phyloP scores from a whole-genome alignment of 2,329 filamentous ascomycete species.

The Fusarium ramigenum region DNA sequence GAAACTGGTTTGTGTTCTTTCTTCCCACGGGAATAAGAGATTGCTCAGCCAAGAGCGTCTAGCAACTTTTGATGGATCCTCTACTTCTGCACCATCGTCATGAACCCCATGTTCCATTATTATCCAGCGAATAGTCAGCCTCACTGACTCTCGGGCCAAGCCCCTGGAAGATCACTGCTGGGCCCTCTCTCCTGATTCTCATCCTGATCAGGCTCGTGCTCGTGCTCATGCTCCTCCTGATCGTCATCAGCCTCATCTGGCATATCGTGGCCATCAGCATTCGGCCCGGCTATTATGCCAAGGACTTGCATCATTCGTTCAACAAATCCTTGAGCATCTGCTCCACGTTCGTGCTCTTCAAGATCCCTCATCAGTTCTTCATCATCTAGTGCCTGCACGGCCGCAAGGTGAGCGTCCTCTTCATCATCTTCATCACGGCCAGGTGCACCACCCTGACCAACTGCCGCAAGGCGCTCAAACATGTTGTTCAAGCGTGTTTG shows the following conservation, averaged over 20 bases:
- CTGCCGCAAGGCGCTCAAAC: slow-evolving; percentile 32
- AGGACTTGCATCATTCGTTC: slow-evolving; percentile 21
- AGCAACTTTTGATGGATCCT: slow-evolving; percentile 11
- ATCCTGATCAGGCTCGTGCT: neutral
- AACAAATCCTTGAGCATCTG: slow-evolving; percentile 40
- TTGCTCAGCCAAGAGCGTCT: slow-evolving; percentile 6
- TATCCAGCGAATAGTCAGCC: neutral
- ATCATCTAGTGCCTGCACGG: slow-evolving; percentile 39
- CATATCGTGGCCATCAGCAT: slow-evolving; percentile 7
- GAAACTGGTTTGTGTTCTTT: neutral
- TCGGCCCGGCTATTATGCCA: slow-evolving; percentile 29
- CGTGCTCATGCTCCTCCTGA: slow-evolving; percentile 8
- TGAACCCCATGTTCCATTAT: neutral
- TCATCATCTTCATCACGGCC: slow-evolving; percentile 39
- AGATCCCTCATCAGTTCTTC: slow-evolving; percentile 47
- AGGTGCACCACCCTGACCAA: slow-evolving; percentile 9
- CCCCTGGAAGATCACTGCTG: slow-evolving; percentile 43
- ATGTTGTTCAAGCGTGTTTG: slow-evolving; percentile 45
- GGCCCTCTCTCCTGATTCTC: neutral
- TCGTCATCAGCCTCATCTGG: slow-evolving; percentile 15
- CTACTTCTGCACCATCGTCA: neutral
- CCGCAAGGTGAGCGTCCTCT: slow-evolving; percentile 40
- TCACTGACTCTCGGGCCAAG: slow-evolving; percentile 47
- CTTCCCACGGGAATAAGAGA: slow-evolving; percentile 24
- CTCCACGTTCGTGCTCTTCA: slow-evolving; percentile 41